Evolutionary conservation across 768 basidiomycete species (phyloP).

Genomic region (Suillus brevipes): DNA sequence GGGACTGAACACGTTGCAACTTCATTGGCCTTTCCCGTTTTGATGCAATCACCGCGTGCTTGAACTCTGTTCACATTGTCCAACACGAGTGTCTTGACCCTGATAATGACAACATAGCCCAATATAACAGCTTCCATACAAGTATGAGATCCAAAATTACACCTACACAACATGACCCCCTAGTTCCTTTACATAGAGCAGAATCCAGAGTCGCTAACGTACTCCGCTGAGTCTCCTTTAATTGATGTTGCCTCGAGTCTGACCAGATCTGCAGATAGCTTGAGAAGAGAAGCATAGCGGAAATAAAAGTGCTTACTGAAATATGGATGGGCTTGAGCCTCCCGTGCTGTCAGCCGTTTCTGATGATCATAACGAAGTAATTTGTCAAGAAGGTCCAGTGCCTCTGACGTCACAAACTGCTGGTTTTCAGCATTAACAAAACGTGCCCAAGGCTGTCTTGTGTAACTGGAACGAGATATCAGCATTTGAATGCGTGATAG

Average conservation of each 20-base stretch:
- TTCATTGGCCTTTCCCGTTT: conserved; percentile 12
- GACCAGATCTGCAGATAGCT: conserved; percentile 40
- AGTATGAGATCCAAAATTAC: conserved; percentile 10
- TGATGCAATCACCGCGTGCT: conserved; percentile 17
- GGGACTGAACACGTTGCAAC: conserved; percentile 31
- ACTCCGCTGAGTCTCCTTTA: conserved; percentile 41
- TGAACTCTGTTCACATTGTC: conserved; percentile 9
- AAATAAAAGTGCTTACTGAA: conserved; percentile 47
- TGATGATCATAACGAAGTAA: conserved; percentile 69
- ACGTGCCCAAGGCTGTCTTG: conserved; percentile 63
- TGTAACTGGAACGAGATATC: conserved; percentile 41
- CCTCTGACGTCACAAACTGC: conserved; percentile 57
- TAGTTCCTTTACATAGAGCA: conserved; percentile 36
- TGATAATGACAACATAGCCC: conserved; percentile 17
- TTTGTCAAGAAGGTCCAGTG: conserved; percentile 65
- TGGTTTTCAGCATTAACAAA: conserved; percentile 62
- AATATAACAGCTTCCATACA: conserved; percentile 12
- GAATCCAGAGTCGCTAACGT: conserved; percentile 51
- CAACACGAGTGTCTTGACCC: conserved; percentile 10
- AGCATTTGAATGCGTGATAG: background rate
- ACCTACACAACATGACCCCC: conserved; percentile 5
- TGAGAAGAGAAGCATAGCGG: conserved; percentile 24
- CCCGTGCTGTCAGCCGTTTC: conserved; percentile 64
- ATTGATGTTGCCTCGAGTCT: conserved; percentile 46
- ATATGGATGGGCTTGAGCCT: conserved; percentile 66